Conservation (phyloP, 2,329 filamentous ascomycete genomes). For the Amylocarpus encephaloides region DNA sequence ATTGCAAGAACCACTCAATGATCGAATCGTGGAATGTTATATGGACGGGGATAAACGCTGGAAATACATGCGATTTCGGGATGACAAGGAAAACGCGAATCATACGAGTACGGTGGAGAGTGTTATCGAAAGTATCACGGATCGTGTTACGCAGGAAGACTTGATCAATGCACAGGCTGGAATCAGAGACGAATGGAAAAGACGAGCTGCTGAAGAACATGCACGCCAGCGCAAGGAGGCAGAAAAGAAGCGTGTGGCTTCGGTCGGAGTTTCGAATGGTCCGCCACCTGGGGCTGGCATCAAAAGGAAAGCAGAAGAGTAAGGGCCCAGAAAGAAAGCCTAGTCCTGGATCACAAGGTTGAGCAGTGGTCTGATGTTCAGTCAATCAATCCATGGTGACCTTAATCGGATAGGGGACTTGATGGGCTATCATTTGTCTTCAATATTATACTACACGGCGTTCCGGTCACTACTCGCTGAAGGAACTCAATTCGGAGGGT, state of each 20-base stretch:
- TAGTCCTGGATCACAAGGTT: slow-evolving; percentile 23
- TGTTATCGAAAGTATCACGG: slow-evolving; percentile 83
- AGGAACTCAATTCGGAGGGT: too few relatives aligned
- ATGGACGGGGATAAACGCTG: slow-evolving; percentile 70
- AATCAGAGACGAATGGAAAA: slow-evolving; percentile 80
- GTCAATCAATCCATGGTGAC: too few relatives aligned
- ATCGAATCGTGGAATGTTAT: slow-evolving; percentile 84
- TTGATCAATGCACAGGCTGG: slow-evolving; percentile 60
- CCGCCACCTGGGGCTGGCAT: slow-evolving; percentile 6
- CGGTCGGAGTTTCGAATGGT: not conserved
- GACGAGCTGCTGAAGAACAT: slow-evolving; percentile 1
- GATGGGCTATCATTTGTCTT: too few relatives aligned
- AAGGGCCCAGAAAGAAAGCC: slow-evolving; percentile 22
- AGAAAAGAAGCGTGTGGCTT: not conserved
- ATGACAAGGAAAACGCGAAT: slow-evolving; percentile 89
- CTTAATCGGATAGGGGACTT: too few relatives aligned
- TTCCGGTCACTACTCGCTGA: too few relatives aligned
- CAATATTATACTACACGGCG: too few relatives aligned
- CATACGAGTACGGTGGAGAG: slow-evolving; percentile 78
- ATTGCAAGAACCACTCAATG: slow-evolving; percentile 69
- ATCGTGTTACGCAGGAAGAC: slow-evolving; percentile 78
- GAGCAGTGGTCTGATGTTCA: too few relatives aligned
- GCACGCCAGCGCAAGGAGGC: not conserved
- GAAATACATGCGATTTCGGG: slow-evolving; percentile 83
- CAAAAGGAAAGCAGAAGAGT: slow-evolving; percentile 28